Percentiles rank a stretch among this genome's conserved stretches.
Conservation (phyloP, 768 basidiomycete genomes). For the Auriculariales sp. region DNA sequence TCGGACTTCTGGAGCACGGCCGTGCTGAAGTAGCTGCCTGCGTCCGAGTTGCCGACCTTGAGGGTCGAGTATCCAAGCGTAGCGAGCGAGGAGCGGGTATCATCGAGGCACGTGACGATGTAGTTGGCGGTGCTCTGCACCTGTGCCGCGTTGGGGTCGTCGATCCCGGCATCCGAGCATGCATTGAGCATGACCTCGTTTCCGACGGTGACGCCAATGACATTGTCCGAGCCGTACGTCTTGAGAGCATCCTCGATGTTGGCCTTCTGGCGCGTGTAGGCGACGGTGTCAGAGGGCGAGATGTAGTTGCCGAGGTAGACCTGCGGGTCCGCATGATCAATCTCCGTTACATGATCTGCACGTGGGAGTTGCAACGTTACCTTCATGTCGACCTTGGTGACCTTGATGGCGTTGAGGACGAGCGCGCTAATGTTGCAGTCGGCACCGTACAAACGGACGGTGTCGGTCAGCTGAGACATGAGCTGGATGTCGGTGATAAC, state of each 20-base stretch:
- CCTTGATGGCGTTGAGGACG: slow-evolving; percentile 73
- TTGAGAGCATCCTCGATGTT: slow-evolving; percentile 52
- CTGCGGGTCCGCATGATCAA: too few relatives aligned
- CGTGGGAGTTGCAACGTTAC: too few relatives aligned
- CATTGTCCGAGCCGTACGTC: slow-evolving; percentile 61
- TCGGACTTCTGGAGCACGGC: slow-evolving; percentile 47
- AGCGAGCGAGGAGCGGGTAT: slow-evolving; percentile 24
- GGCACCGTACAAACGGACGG: slow-evolving; percentile 7
- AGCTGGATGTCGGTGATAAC: slow-evolving; percentile 66
- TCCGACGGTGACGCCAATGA: slow-evolving; percentile 73
- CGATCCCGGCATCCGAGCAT: not conserved
- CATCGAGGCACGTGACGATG: slow-evolving; percentile 48
- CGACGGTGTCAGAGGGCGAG: slow-evolving; percentile 12
- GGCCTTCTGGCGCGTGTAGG: slow-evolving; percentile 61
- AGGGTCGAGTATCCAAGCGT: slow-evolving; percentile 41
- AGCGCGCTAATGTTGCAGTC: slow-evolving; percentile 23
- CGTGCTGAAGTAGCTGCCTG: slow-evolving; percentile 73
- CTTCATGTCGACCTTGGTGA: slow-evolving; percentile 75
- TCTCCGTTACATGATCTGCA: too few relatives aligned
- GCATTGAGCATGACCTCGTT: slow-evolving; percentile 23
- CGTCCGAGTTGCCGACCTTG: slow-evolving; percentile 69
- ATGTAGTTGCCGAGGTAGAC: not conserved
- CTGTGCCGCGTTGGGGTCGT: slow-evolving; percentile 6
- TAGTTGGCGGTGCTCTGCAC: slow-evolving; percentile 50
- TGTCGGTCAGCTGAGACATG: slow-evolving; percentile 71